Percentiles rank a stretch among this genome's conserved stretches.
These are phyloP conservation scores for Tetraselmis chui DNA, from an alignment of 139 green algal species.

Conservation along the genomic window DNA sequence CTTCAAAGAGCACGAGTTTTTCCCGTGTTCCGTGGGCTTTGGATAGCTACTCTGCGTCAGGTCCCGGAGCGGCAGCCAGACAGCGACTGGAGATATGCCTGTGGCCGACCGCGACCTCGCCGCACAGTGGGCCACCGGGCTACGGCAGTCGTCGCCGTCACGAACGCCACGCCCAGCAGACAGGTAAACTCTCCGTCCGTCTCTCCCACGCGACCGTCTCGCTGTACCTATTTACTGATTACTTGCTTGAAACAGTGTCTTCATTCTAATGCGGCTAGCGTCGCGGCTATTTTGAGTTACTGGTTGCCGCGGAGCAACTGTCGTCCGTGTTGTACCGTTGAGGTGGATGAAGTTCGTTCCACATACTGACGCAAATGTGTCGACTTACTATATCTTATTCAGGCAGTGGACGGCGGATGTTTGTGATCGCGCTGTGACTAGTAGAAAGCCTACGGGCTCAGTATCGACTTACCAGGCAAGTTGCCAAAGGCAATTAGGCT, in stretches of 20 bases:
- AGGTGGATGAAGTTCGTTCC: not conserved
- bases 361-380: too few relatives aligned
- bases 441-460: too few relatives aligned
- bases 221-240: not conserved
- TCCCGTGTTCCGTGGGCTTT: too few relatives aligned
- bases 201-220: not conserved
- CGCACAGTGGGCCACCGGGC: not conserved
- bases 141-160: not conserved
- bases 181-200: not conserved
- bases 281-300: too few relatives aligned
- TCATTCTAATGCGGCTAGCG: not conserved
- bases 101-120: not conserved
- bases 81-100: not conserved
- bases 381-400: too few relatives aligned
- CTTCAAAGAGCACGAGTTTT: too few relatives aligned
- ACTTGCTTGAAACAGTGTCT: not conserved
- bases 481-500: too few relatives aligned
- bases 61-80: not conserved
- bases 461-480: too few relatives aligned
- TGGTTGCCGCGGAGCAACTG: not conserved
- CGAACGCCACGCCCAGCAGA: not conserved
- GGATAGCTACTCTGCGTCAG: too few relatives aligned
- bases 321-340: not conserved
- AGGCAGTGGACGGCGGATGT: too few relatives aligned
- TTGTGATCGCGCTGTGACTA: too few relatives aligned